A percentile compares a stretch with the other conserved stretches of the same genome.
These are phyloP conservation scores for Diaporthe sp. DNA, from an alignment of 2,329 filamentous ascomycete genomes.

Conservation along the genomic window DNA sequence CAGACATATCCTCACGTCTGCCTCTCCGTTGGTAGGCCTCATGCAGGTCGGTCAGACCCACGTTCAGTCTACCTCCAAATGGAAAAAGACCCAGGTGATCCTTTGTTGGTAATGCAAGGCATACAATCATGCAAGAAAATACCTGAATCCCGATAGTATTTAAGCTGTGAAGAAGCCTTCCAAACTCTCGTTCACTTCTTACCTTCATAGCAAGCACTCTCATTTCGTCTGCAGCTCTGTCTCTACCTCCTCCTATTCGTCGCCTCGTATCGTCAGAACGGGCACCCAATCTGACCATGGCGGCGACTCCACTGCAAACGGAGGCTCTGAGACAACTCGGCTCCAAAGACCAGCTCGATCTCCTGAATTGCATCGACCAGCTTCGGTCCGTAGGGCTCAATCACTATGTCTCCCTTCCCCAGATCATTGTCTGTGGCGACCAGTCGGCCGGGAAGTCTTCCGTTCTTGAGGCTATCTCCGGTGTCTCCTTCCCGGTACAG, in stretches of 20 bases:
- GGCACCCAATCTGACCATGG: background rate
- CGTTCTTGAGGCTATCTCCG: slow-evolving; percentile 64
- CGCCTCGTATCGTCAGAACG: background rate
- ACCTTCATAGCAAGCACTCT: background rate
- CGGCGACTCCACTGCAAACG: background rate
- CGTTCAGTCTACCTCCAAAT: background rate
- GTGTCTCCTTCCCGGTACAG: slow-evolving; percentile 66
- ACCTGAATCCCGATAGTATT: background rate
- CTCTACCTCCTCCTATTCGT: background rate
- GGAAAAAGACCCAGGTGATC: background rate
- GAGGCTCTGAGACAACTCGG: slow-evolving; percentile 25
- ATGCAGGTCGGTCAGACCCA: background rate
- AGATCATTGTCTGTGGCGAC: slow-evolving; percentile 40
- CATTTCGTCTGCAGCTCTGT: background rate
- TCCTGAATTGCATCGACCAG: slow-evolving; percentile 32
- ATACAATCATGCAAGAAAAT: background rate
- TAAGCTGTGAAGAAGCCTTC: background rate
- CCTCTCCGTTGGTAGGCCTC: slow-evolving; percentile 24
- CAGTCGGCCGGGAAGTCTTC: slow-evolving; percentile 59
- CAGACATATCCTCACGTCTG: background rate
- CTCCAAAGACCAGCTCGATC: slow-evolving; percentile 31
- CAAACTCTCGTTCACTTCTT: background rate
- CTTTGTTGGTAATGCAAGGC: background rate
- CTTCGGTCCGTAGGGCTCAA: slow-evolving; percentile 28
- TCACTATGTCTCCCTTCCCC: slow-evolving; percentile 32